Conservation (phyloP, 2,329 filamentous ascomycete species). For the Alternaria sp. region DNA sequence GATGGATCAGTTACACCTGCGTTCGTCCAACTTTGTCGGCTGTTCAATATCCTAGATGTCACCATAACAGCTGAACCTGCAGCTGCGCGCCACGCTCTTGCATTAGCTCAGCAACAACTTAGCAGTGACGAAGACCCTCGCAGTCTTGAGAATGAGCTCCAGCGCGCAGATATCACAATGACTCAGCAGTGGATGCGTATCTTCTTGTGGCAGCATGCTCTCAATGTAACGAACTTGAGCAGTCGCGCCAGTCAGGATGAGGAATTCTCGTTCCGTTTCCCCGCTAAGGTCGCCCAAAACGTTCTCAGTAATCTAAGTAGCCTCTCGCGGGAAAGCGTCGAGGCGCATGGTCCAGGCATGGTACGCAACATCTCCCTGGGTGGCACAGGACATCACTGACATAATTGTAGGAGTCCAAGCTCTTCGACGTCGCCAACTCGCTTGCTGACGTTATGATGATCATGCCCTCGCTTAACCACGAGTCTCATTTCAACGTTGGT, state of each 20-base stretch:
- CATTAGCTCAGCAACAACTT: slow-evolving; percentile 44
- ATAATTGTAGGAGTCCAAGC: slow-evolving; percentile 40
- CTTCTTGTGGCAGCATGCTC: slow-evolving; percentile 48
- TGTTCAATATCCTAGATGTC: slow-evolving; percentile 46
- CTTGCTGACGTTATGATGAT: slow-evolving; percentile 50
- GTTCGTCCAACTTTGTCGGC: slow-evolving; percentile 45
- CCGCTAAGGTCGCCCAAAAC: slow-evolving; percentile 46
- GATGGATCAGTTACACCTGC: slow-evolving; percentile 45
- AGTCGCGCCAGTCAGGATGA: slow-evolving; percentile 36
- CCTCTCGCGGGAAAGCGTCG: slow-evolving; percentile 42
- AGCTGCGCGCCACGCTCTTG: slow-evolving; percentile 39
- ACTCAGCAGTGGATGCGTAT: slow-evolving; percentile 51
- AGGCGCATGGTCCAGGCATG: slow-evolving; percentile 49
- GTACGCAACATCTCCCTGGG: slow-evolving; percentile 21
- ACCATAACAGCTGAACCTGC: slow-evolving; percentile 46
- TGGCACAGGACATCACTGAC: slow-evolving; percentile 1
- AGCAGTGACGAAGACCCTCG: slow-evolving; percentile 39
- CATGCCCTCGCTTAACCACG: slow-evolving; percentile 44
- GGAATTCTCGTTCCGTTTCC: slow-evolving; percentile 48
- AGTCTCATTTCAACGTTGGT: slow-evolving; percentile 41
- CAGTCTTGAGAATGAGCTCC: slow-evolving; percentile 45
- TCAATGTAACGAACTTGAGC: slow-evolving; percentile 45
- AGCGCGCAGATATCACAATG: slow-evolving; percentile 49
- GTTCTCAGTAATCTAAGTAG: slow-evolving; percentile 41
- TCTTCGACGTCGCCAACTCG: slow-evolving; percentile 48